Base-by-base conservation (phyloP, 352 stramenopile species). In the Phytophthora citrophthora region DNA sequence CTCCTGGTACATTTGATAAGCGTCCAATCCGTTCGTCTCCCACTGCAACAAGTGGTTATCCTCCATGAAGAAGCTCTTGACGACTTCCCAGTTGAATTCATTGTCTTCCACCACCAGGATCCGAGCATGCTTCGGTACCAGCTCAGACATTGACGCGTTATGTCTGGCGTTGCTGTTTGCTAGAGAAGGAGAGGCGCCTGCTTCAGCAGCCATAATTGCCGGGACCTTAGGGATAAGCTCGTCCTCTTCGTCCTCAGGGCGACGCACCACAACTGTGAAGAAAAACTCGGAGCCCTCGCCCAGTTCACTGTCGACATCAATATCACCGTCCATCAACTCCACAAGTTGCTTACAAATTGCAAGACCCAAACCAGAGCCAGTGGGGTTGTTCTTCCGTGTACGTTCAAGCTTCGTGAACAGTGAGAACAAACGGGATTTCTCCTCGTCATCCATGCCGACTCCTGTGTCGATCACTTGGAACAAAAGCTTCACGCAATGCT, bases 61-160 rank as follows among this genome's bases (percentile, higher is more conserved):
- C 46, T 92, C 79, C 44, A 79, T 81, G 52, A 90, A 90, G 51
- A 91, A 95, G 60, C 83, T 93, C 54, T 94, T 95, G 39, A 96
- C 86, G 6, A 96, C 87, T 70, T 96, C 87, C 89, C 87, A 95
- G 44, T 96, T 96, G 61, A 96, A 95, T 47, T 96, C 87, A 44
- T 96, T 96, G 67, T 96, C 89, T 75, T 96, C 89, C 6, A 93
- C 86, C 9, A 93, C 83, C 57, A 95, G 69, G 40, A 95, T 93
- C 0, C 84, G 77, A 39, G 86, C 86, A 57, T 91, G 79, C 7
- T 83, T 87, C 3, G 83, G 86, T 16, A 93, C 74, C 26, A 75
- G 39, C 47, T 73, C 49, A 12, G 63, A 60, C 55, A 72, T 64
- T 3, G 66, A 73, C 23, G 57, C 44, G 20, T 65, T 68, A 27